A percentile compares a stretch with the other conserved stretches of the same genome.
Conservation (phyloP, 345 rosid species). For the Lenwebbia sp. region DNA sequence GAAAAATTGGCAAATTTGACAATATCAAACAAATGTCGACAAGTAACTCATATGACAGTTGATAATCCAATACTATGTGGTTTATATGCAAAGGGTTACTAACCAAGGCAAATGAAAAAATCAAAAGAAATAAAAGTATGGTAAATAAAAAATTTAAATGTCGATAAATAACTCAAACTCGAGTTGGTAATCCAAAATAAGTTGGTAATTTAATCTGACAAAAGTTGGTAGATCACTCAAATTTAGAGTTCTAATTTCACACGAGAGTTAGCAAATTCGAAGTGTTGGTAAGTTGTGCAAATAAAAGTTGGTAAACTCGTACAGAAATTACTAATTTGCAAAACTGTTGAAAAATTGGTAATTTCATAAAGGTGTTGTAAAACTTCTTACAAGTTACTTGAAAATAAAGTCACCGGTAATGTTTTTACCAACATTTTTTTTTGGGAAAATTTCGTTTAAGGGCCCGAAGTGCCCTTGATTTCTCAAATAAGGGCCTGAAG, state of each 20-base stretch:
- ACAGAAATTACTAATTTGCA: neutral
- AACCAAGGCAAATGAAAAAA: neutral
- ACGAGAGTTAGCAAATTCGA: neutral
- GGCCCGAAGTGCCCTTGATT: too few relatives aligned
- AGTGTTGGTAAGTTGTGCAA: neutral
- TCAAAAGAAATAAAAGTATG: neutral
- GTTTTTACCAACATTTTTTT: neutral
- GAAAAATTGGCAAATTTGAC: neutral
- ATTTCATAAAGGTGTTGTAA: neutral
- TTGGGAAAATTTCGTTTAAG: too few relatives aligned
- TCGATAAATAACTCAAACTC: neutral
- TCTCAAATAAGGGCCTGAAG: too few relatives aligned
- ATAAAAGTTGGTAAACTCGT: neutral
- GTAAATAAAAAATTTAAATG: neutral
- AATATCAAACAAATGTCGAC: neutral
- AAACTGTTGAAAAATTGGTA: neutral
- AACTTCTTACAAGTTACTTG: neutral
- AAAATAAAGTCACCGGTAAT: neutral
- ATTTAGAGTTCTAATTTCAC: neutral
- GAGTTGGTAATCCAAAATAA: neutral
- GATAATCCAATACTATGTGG: neutral
- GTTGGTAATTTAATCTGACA: neutral
- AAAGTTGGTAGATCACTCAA: neutral
- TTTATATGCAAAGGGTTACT: neutral
- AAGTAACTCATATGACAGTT: neutral